Percentiles rank a stretch among this genome's conserved stretches.
phyloP scores from a whole-genome alignment of 1,284 basidiomycete species.

The Serendipita sp. region DNA sequence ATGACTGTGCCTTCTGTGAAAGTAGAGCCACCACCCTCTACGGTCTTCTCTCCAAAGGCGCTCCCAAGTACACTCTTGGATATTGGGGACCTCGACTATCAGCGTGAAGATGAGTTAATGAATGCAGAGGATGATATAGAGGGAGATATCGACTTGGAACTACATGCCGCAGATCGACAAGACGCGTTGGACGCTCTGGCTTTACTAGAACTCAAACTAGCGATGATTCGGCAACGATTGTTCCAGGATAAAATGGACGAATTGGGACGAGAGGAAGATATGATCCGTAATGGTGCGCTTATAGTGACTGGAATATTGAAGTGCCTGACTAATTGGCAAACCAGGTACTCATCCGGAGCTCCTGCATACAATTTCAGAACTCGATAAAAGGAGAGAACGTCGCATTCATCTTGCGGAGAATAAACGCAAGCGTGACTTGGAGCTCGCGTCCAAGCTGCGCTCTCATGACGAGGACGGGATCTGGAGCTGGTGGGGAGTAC shows the following conservation, averaged over 20 bases:
- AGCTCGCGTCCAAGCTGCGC: constrained; percentile 40
- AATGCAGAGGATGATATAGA: constrained; percentile 19
- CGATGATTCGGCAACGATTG: constrained; percentile 51
- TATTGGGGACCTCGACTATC: constrained; percentile 11
- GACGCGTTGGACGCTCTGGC: constrained; percentile 68
- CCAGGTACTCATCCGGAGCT: constrained; percentile 72
- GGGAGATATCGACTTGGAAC: constrained; percentile 24
- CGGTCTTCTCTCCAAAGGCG: not conserved
- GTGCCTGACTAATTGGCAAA: constrained; percentile 11
- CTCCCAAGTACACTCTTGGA: constrained; percentile 1
- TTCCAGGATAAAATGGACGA: constrained; percentile 75
- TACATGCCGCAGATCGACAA: constrained; percentile 51
- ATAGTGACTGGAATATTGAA: constrained; percentile 3
- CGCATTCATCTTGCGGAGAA: constrained; percentile 57
- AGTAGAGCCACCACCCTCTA: constrained; percentile 11
- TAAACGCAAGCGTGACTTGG: constrained; percentile 49
- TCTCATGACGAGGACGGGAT: constrained; percentile 46
- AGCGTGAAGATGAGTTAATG: constrained; percentile 26
- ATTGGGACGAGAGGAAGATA: constrained; percentile 58
- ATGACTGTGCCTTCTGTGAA: constrained; percentile 7
- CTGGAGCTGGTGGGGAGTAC: constrained; percentile 68
- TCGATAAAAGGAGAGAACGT: constrained; percentile 57
- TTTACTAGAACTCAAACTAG: constrained; percentile 65
- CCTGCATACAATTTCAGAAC: constrained; percentile 58
- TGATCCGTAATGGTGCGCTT: constrained; percentile 47